Base-by-base conservation (phyloP, 1,139 yeast genomes). In the Protomyces gravidus region DNA sequence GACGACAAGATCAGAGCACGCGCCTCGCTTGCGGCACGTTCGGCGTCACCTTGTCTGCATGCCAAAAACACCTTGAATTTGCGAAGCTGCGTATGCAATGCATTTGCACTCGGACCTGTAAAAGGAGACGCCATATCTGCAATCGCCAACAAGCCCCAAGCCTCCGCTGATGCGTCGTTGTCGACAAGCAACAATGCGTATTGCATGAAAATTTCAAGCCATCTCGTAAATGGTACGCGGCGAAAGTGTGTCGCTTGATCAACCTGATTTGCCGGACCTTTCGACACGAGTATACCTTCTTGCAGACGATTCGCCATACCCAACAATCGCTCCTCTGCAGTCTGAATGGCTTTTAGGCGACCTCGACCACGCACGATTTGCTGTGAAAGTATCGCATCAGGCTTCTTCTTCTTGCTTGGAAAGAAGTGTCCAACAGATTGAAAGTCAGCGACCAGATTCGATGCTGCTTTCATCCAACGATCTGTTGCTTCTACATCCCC, bases 181-280 rank as follows among this genome's bases (percentile, higher is more conserved):
- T 77, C 78, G 0, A 89, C 83, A 50, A 85, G 77, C 25, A 83
- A 76, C 25, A 92, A 70, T 0, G 95, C 83, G 66, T 86, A 82
- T 67, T 85, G 86, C 78, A 89, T 84, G 68, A 89, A 88, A 6
- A 92, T 75, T 63, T 80, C 82, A 69, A 89, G 89, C 98, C 98
- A 92, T 42, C 79, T 79, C 49, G 85, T 86, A 68, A 87, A 87
- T 0, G 78, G 75, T 21, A 89, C 74, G 0, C 96, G 96, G 63
- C 96, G 78, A 68, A 86, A 86, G 63, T 80, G 85, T 1, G 73
- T 73, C 53, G 74, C 75, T 2, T 80, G 53, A 25, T 50, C 63
- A 30, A 71, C 75, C 62, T 75, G 78, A 63, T 69, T 66, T 9
- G 72, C 67, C 0, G 66, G 11, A 63, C 66, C 9, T 84, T 75